Evolutionary conservation across 2,329 filamentous ascomycete genomes (phyloP), one percentile per base, ranked within the genome.

Genomic region (Endocalyx cinctus): DNA sequence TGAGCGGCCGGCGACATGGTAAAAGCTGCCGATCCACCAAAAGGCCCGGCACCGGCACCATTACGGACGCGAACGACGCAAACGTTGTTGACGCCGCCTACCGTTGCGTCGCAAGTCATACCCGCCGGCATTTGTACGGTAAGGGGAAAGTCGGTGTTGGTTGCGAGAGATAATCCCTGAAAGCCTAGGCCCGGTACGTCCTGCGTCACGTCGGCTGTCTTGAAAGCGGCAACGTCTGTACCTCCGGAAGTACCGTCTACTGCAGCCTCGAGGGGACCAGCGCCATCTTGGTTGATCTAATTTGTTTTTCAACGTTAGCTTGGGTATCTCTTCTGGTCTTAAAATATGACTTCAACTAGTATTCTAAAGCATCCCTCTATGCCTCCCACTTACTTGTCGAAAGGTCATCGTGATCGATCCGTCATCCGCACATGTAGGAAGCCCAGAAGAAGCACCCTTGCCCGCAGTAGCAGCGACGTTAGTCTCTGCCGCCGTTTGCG

Each of bases 201-300:
- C 55, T 75, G 66, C 31, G 66, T 74, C 39, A 83, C 72, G 33
- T 70, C 49, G 12, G 79, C 79, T 4, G 51, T 58, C 58, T 79
- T 52, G 69, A 84, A 84, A 18, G 79, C 79, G 25, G 58, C 50
- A 16, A 69, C 54, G 48, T 82, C 74, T 5, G 70, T 76, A 34
- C 79, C 80, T 20, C 76, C 78, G 2, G 77, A 82, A 17, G 77
- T 80, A 26, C 66, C 59, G 49, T 84, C 79, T 30, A 84, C 64
- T 27, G 66, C 63, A 7, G 79, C 79, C 18, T 64, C 70, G 29
- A 84, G 60, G 2, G 78, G 78, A 2, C 79, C 80, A 1, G 79
- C 80, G 15, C 79, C 79, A 47, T 84, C 79, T 57, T 83, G 79
- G 69, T 84, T 84, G 63, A 84, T 74, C 63, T n/a, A n/a, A n/a